These are phyloP conservation scores for Cantharellus anzutake DNA, from an alignment of 768 basidiomycete genomes.

Conservation along the genomic window DNA sequence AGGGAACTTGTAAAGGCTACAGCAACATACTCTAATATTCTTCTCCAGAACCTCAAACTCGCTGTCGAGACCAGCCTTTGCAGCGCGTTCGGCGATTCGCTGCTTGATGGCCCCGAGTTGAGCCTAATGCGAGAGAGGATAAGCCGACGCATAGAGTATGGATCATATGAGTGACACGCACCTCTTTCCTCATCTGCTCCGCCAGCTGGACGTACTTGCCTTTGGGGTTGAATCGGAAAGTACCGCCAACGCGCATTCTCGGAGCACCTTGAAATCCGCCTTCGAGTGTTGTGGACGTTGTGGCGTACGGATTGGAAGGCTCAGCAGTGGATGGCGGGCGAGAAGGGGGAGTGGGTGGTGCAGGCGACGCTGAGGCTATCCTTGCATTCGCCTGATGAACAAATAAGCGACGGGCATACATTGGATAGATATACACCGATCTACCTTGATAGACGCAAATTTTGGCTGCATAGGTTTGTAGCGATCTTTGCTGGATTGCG, in stretches of 20 bases:
- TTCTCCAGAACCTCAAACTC: conserved; percentile 85
- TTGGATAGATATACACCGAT: conserved; percentile 6
- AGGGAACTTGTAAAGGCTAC: neutral
- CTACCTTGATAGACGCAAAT: conserved; percentile 83
- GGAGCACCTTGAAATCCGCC: conserved; percentile 55
- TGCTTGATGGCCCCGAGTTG: conserved; percentile 84
- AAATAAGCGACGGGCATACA: neutral
- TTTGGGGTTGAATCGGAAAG: conserved; percentile 76
- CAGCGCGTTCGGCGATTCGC: conserved; percentile 79
- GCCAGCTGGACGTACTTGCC: conserved; percentile 50
- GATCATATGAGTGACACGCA: conserved; percentile 43
- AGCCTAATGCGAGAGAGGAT: conserved; percentile 21
- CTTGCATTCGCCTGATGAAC: conserved; percentile 47
- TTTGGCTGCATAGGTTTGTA: conserved; percentile 99
- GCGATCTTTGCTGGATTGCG: conserved; percentile 64
- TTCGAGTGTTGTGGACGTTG: conserved; percentile 20
- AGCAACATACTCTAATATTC: conserved; percentile 49
- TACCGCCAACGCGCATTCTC: conserved; percentile 45
- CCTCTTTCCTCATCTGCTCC: conserved; percentile 30
- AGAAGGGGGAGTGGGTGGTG: conserved; percentile 15
- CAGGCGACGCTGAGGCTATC: conserved; percentile 30
- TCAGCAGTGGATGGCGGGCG: neutral
- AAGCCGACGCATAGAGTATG: no score
- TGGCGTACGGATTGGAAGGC: conserved; percentile 60
- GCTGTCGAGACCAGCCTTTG: conserved; percentile 86